phyloP scores from a whole-genome alignment of 148 eudicot species.

The Vaccinium vitisidaea region DNA sequence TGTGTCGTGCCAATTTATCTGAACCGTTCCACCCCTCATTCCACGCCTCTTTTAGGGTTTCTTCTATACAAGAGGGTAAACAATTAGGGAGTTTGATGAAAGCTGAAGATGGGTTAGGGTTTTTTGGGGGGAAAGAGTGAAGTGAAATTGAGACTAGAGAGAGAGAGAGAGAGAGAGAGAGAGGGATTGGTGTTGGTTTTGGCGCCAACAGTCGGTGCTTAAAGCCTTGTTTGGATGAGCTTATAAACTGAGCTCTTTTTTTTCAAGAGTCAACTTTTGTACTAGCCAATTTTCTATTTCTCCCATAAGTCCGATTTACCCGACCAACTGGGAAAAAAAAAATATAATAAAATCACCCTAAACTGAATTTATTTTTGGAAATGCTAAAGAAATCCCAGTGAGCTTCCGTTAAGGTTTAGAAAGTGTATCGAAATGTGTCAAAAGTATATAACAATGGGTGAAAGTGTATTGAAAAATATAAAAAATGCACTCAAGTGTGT shows the following conservation, averaged over 20 bases:
- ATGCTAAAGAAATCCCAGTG: too few species aligned
- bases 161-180: neutral
- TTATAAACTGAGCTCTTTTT: neutral
- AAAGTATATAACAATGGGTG: too few species aligned
- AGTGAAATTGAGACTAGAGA: neutral
- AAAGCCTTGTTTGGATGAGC: neutral
- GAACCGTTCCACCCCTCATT: constrained; percentile 89
- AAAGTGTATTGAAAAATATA: too few species aligned
- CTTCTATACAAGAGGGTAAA: neutral
- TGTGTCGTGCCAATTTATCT: constrained; percentile 94
- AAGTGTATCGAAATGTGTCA: too few species aligned
- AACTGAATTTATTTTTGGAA: too few species aligned
- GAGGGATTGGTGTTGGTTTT: constrained; percentile 8
- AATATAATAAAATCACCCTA: too few species aligned
- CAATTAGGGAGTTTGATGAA: neutral
- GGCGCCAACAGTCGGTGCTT: neutral
- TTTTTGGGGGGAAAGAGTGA: neutral
- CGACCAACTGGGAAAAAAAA: too few species aligned
- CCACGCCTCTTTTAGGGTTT: neutral
- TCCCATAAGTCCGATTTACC: too few species aligned
- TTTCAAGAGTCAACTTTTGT: too few species aligned
- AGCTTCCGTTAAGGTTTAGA: too few species aligned
- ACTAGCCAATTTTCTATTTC: too few species aligned
- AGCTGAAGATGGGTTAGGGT: constrained; percentile 2
- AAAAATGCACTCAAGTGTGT: too few species aligned